These are phyloP conservation scores for Setaria italica DNA, from an alignment of 202 grass and related monocot genomes.

Conservation along the genomic window DNA sequence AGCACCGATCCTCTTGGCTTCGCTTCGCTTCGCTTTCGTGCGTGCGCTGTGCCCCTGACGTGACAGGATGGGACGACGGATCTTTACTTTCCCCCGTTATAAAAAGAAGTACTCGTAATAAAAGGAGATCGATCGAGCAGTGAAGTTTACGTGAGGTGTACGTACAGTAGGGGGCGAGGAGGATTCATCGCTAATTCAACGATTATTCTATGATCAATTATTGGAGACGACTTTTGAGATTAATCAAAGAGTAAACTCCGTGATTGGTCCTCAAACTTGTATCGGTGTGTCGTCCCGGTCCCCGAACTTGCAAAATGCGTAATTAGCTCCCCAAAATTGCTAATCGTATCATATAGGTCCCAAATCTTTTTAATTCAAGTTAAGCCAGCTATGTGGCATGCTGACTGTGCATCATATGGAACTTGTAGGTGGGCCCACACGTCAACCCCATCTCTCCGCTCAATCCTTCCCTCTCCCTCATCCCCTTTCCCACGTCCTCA, in stretches of 20 bases:
- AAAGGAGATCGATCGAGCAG: not conserved
- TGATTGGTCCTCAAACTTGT: too few relatives aligned
- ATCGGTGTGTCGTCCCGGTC: too few relatives aligned
- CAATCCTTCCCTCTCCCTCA: too few relatives aligned
- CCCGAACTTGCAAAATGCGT: too few relatives aligned
- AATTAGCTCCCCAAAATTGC: too few relatives aligned
- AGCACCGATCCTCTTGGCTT: not conserved
- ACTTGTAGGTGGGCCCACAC: too few relatives aligned
- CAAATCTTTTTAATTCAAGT: too few relatives aligned
- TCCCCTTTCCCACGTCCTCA: too few relatives aligned
- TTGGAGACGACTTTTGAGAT: constrained; percentile 37
- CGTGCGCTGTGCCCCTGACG: not conserved
- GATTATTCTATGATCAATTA: constrained; percentile 15
- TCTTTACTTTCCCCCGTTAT: not conserved
- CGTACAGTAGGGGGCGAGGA: not conserved
- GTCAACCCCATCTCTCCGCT: too few relatives aligned
- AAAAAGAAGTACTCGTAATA: not conserved
- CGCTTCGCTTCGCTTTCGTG: not conserved
- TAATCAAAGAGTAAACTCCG: not conserved
- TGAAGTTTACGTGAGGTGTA: not conserved
- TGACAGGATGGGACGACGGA: constrained; percentile 24
- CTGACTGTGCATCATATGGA: too few relatives aligned
- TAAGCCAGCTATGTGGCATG: too few relatives aligned
- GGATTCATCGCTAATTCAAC: not conserved
- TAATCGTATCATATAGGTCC: too few relatives aligned